Percentiles rank a stretch among this genome's conserved stretches.
These are phyloP conservation scores for Torulaspora pretoriensis DNA, from an alignment of 1,139 yeast genomes.

Conservation along the genomic window DNA sequence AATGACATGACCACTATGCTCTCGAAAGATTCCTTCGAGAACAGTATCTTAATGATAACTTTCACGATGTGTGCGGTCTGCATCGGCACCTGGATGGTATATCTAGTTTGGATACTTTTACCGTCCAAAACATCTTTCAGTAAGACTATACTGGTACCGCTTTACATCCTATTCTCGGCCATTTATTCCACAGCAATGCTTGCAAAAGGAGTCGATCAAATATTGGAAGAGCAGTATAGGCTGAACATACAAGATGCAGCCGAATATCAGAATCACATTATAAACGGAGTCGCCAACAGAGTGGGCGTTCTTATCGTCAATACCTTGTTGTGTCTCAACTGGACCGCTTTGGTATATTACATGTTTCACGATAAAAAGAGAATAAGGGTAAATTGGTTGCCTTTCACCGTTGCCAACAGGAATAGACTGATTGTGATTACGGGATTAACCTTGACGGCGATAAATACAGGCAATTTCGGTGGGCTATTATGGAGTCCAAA, in stretches of 20 bases:
- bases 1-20: slow-evolving; percentile 14
- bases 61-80: slow-evolving; percentile 26
- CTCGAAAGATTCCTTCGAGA: slow-evolving; percentile 22
- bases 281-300: slow-evolving; percentile 14
- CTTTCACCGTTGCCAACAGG: slow-evolving; percentile 19
- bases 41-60: slow-evolving; percentile 24
- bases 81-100: slow-evolving; percentile 33
- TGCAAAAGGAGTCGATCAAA: slow-evolving; percentile 14
- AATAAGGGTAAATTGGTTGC: slow-evolving; percentile 18
- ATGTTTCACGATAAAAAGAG: slow-evolving; percentile 23
- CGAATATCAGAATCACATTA: slow-evolving; percentile 16
- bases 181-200: slow-evolving; percentile 23
- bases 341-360: slow-evolving; percentile 29
- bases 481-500: slow-evolving; percentile 15
- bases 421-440: slow-evolving; percentile 17
- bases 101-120: slow-evolving; percentile 25
- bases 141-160: slow-evolving; percentile 21
- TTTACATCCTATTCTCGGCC: slow-evolving; percentile 27
- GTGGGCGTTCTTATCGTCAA: slow-evolving; percentile 18
- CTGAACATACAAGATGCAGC: slow-evolving; percentile 24
- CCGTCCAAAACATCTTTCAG: slow-evolving; percentile 26
- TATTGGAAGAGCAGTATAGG: slow-evolving; percentile 25
- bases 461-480: slow-evolving; percentile 17
- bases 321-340: slow-evolving; percentile 23
- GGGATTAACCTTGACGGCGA: slow-evolving; percentile 13